phyloP scores from a whole-genome alignment of 495 filamentous ascomycete species.

The Aspergillus haitiensis region DNA sequence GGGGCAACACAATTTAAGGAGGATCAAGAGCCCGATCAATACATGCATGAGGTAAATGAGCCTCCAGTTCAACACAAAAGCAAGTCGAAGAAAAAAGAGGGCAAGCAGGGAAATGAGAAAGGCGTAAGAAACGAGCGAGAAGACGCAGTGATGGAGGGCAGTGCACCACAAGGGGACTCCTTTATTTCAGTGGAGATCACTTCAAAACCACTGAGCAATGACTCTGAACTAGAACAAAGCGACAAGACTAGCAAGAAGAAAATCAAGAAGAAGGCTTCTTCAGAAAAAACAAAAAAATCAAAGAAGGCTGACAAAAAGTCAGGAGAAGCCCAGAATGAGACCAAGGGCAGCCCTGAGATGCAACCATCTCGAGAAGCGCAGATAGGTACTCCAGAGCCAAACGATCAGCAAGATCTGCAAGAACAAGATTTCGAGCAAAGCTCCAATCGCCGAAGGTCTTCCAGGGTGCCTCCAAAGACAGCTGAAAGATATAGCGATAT shows the following conservation, averaged over 20 bases:
- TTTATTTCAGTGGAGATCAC: slow-evolving; percentile 41
- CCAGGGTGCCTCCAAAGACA: slow-evolving; percentile 44
- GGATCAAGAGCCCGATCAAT: slow-evolving; percentile 6
- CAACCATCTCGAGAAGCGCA: slow-evolving; percentile 7
- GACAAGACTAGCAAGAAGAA: slow-evolving; percentile 35
- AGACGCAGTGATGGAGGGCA: slow-evolving; percentile 35
- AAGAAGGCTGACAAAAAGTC: slow-evolving; percentile 27
- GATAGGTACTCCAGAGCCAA: slow-evolving; percentile 28
- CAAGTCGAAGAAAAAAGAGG: slow-evolving; percentile 4
- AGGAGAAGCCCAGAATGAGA: slow-evolving; percentile 25
- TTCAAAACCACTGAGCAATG: slow-evolving; percentile 35
- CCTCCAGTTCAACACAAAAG: slow-evolving; percentile 5
- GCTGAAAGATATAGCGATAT: slow-evolving; percentile 48
- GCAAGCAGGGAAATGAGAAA: slow-evolving; percentile 10
- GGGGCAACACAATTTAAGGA: slow-evolving; percentile 49
- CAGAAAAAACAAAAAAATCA: slow-evolving; percentile 47
- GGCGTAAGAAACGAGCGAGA: slow-evolving; percentile 2
- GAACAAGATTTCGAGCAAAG: slow-evolving; percentile 25
- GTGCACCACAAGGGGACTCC: slow-evolving; percentile 41
- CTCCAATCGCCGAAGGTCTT: slow-evolving; percentile 30
- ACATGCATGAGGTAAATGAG: not conserved
- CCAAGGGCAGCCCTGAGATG: slow-evolving; percentile 3
- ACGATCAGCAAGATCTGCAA: slow-evolving; percentile 28
- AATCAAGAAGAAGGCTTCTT: slow-evolving; percentile 43
- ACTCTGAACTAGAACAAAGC: slow-evolving; percentile 35